Percentiles rank a stretch among this genome's conserved stretches.
phyloP scores from a whole-genome alignment of 805 yeast genomes.

The Candida krabiensis region DNA sequence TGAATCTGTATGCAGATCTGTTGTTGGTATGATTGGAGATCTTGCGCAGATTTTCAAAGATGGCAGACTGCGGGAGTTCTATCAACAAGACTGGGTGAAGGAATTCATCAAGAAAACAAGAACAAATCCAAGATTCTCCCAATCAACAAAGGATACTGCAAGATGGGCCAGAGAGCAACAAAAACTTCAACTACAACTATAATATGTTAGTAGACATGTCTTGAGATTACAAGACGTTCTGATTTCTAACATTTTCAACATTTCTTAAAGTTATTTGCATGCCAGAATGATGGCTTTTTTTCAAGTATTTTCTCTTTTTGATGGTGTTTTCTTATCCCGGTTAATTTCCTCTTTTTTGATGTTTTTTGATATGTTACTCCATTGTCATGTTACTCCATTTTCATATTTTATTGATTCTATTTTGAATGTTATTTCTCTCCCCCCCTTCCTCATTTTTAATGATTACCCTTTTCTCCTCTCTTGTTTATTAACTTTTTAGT shows the following conservation, averaged over 20 bases:
- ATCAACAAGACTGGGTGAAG: conserved; percentile 75
- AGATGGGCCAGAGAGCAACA: conserved; percentile 96
- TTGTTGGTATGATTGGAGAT: conserved; percentile 92
- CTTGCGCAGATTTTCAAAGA: conserved; percentile 81
- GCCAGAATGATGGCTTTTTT: neutral
- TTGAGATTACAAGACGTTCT: neutral
- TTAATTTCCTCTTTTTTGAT: conserved; percentile 6
- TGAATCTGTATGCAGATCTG: conserved; percentile 76
- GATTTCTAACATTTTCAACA: neutral
- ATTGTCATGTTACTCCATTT: conserved; percentile 3
- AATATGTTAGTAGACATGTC: neutral
- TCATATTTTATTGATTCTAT: conserved; percentile 1
- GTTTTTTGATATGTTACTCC: conserved; percentile 1
- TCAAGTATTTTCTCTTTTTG: conserved; percentile 11
- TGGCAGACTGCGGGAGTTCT: conserved; percentile 69
- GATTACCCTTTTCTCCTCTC: conserved; percentile 4
- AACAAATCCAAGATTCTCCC: conserved; percentile 57
- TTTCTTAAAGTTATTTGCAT: neutral
- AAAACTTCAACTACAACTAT: conserved; percentile 33
- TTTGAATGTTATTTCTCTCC: neutral
- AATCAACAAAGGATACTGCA: conserved; percentile 84
- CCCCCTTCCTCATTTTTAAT: neutral
- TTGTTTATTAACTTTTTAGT: conserved; percentile 3
- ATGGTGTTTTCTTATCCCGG: conserved; percentile 6
- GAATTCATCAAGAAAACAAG: conserved; percentile 75